Conservation (phyloP, 2,329 filamentous ascomycete genomes). For the Coccinonectria pachysandricola region DNA sequence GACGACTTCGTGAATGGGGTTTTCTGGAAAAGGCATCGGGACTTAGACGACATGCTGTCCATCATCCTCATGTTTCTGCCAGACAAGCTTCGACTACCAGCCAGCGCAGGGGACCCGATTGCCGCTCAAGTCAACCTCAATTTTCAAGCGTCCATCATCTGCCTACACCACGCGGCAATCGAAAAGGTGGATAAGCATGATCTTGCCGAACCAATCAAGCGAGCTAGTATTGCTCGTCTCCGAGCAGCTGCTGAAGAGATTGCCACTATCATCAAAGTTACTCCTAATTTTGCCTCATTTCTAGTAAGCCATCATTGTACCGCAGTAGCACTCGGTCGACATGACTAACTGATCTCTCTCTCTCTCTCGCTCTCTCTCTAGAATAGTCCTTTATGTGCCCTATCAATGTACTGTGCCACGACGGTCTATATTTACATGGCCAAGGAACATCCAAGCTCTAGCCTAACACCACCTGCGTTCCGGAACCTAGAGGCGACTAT, state of each 20-base stretch:
- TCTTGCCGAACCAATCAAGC: slow-evolving; percentile 53
- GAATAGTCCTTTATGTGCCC: slow-evolving; percentile 38
- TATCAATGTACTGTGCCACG: slow-evolving; percentile 77
- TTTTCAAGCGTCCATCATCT: slow-evolving; percentile 79
- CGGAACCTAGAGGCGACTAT: slow-evolving; percentile 64
- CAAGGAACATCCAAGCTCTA: slow-evolving; percentile 53
- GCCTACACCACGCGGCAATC: slow-evolving; percentile 78
- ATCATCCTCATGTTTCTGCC: slow-evolving; percentile 73
- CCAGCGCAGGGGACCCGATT: slow-evolving; percentile 56
- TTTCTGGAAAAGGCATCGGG: slow-evolving; percentile 80
- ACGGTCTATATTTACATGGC: slow-evolving; percentile 76
- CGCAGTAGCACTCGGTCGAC: too few species aligned
- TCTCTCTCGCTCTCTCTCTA: slow-evolving; percentile 10
- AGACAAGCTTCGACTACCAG: slow-evolving; percentile 60
- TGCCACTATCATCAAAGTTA: slow-evolving; percentile 73
- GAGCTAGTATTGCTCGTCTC: slow-evolving; percentile 62
- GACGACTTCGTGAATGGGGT: slow-evolving; percentile 63
- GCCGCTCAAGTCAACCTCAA: slow-evolving; percentile 80
- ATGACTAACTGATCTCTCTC: too few species aligned
- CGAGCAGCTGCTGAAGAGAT: slow-evolving; percentile 77
- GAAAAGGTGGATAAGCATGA: slow-evolving; percentile 69
- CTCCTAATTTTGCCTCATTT: too few species aligned
- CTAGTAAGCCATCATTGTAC: too few species aligned
- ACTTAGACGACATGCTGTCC: slow-evolving; percentile 70
- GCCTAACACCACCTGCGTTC: slow-evolving; percentile 36